Base-by-base conservation (phyloP, 768 basidiomycete species). In the Boletus tylopilopsis region DNA sequence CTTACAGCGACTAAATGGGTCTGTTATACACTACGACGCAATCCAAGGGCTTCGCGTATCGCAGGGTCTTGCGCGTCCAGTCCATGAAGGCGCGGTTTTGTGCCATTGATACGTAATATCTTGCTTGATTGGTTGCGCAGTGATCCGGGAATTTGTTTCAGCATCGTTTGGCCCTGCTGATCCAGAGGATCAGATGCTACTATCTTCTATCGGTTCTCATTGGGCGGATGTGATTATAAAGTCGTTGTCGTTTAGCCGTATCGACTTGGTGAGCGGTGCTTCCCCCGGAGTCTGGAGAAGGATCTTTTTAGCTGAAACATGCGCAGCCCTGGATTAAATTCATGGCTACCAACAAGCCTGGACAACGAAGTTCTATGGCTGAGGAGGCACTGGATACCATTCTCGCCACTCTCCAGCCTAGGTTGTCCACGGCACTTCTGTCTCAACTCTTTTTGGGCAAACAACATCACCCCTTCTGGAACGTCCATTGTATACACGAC, bases 281-380 rank as follows among this genome's bases (percentile, higher is more conserved):
- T 36, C 16, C 9, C 6, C 4, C 32, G 8, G 15, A 7, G 12
- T 5, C 9, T 3, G 2, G 37, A 34, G 46, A 30, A 3, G 36
- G 34, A 19, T n/a, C 21, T 10, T 22, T 50, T 25, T 53, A 64
- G 61, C 53, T 51, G 40, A 49, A 19, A 11, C 27, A 38, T 42
- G 52, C 27, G 5, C 49, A 35, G 0, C 53, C 53, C 15, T 90
- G 87, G 87, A 68, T 85, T 35, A 72, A 69, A 34, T 85, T 77
- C 57, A 73, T 85, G 56, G 61, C 68, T 6, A 58, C 65, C 3
- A 55, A 67, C 3, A 73, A 74, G 16, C 45, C 47, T 5, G 53
- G 55, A 18, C 37, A 35, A 8, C 30, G 27, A 35, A 19, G 50
- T 19, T 2, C 39, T 2, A n/a, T 39, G 8, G 47, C 56, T 16